Base-by-base conservation (phyloP, 1,284 basidiomycete species). In the Xerocomus amazonicus region DNA sequence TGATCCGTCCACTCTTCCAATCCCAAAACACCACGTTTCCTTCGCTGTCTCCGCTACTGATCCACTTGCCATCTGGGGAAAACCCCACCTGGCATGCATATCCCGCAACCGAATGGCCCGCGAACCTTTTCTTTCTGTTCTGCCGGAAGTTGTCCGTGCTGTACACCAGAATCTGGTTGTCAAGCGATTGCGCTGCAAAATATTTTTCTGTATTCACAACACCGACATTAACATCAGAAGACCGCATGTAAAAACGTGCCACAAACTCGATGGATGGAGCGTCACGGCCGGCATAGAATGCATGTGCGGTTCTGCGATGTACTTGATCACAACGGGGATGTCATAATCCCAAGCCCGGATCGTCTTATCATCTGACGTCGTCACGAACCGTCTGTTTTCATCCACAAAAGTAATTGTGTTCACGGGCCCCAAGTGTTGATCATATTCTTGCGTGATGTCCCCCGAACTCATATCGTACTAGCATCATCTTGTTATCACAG, bases 11-110 rank as follows among this genome's bases (percentile, higher is more conserved):
- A n/a, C 86, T 93, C 74, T 98, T 99, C 92, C 93, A 99, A 71
- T 99, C 97, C 97, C 96, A 99, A 70, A 98, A 97, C 13, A 98
- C 91, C 39, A 99, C 78, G 67, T 97, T 94, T 2, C 97, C 97
- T 55, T 88, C 84, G 3, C 91, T 90, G 61, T 98, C 96, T 28
- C 97, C 97, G 47, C 92, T 95, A 60, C 91, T 95, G 60, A 99
- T 87, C 86, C 92, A 96, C 69, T 92, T 92, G 14, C 97, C 97
- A 65, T 99, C 97, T 0, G 97, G 95, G 19, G 93, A 97, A 71
- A 99, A 99, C 23, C 90, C 93, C 39, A 98, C 84, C 64, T 94
- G 89, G 67, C 94, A 98, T 3, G 96, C 96, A 69, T 97, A 99
- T 2, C 97, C 97, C 2, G 95, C 94, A 9, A 96, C 85, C 9